phyloP scores from a whole-genome alignment of 2,329 filamentous ascomycete genomes.

The Aspergillus spinulosporus region DNA sequence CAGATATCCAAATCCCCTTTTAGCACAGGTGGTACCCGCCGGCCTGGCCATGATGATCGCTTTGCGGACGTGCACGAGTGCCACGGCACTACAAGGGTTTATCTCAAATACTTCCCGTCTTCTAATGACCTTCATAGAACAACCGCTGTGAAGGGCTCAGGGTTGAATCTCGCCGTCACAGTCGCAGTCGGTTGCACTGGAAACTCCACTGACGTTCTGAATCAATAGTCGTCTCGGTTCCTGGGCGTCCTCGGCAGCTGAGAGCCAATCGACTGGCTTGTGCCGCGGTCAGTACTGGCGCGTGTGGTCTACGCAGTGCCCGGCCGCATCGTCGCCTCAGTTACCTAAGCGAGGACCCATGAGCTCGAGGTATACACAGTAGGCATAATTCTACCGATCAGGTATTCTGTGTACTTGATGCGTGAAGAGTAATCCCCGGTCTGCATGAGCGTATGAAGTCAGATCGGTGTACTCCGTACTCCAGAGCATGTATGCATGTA shows the following conservation, averaged over 20 bases:
- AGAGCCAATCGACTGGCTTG: background rate
- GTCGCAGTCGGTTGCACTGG: constrained; percentile 7
- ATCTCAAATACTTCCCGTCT: constrained; percentile 38
- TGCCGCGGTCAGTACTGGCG: background rate
- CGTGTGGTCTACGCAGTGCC: background rate
- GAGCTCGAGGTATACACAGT: background rate
- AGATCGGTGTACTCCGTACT: constrained; percentile 7
- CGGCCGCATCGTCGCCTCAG: background rate
- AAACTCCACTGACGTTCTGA: constrained; percentile 18
- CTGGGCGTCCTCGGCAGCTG: background rate
- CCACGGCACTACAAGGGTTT: background rate
- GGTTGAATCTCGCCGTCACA: constrained; percentile 10
- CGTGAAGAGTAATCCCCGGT: background rate
- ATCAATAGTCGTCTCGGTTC: constrained; percentile 18
- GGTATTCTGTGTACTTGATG: background rate
- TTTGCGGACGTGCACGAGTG: background rate
- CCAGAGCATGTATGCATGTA: background rate
- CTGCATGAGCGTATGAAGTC: background rate
- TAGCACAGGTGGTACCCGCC: background rate
- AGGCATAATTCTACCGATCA: background rate
- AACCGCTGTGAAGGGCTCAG: constrained; percentile 22
- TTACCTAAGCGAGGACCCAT: background rate
- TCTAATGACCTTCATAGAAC: constrained; percentile 28
- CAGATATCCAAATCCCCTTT: background rate
- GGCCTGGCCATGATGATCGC: too few species aligned